Evolutionary conservation across 129 eudicot genomes (phyloP).

Genomic region (sunflower (Helianthus annuus)): HanXRQr2.0-SUNRISE NC_035446.2:156270147-156270646

Average conservation of each 20-base stretch:
- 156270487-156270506: slow-evolving; percentile 61
- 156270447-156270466: slow-evolving; percentile 62
- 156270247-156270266: slow-evolving; percentile 1
- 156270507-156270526: slow-evolving; percentile 47
- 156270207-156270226: not conserved
- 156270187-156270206: not conserved
- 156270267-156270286: not conserved
- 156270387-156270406: not conserved
- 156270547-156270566: slow-evolving; percentile 27
- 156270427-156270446: slow-evolving; percentile 59
- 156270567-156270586: slow-evolving; percentile 37
- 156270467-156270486: slow-evolving; percentile 84
- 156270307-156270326: slow-evolving; percentile 19
- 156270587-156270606: slow-evolving; percentile 31
- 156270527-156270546: slow-evolving; percentile 50
- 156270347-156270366: not conserved
- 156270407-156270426: slow-evolving; percentile 35
- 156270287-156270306: slow-evolving; percentile 1
- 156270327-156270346: slow-evolving; percentile 15
- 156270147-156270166: no score
- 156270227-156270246: slow-evolving; percentile 8
- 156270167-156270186: no score
- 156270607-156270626: slow-evolving; percentile 22
- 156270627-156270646: slow-evolving; percentile 29
- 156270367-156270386: not conserved